phyloP scores from a whole-genome alignment of 495 filamentous ascomycete genomes.

The Penicillium verhagenii region DNA sequence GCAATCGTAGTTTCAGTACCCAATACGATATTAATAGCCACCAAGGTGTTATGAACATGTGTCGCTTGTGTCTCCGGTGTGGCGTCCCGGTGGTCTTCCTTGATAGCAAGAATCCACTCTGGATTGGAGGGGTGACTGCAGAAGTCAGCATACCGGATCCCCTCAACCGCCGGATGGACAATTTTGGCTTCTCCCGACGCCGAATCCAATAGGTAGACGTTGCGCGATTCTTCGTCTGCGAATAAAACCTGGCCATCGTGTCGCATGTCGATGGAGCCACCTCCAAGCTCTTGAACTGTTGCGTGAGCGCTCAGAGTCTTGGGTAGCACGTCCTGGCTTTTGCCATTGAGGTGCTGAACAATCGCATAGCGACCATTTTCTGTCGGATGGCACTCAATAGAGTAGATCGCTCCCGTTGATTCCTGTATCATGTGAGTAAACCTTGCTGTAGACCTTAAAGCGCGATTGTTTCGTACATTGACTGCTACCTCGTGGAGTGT shows the following conservation, averaged over 20 bases:
- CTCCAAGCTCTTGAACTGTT: constrained; percentile 41
- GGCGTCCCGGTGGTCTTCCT: constrained; percentile 46
- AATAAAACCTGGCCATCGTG: constrained; percentile 39
- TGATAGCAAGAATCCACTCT: constrained; percentile 42
- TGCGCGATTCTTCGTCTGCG: constrained; percentile 33
- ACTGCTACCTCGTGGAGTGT: constrained; percentile 30
- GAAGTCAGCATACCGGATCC: constrained; percentile 37
- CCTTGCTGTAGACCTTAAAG: no score
- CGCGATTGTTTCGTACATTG: constrained; percentile 13
- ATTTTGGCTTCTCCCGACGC: constrained; percentile 19
- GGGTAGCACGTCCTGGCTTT: constrained; percentile 39
- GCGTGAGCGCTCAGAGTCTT: constrained; percentile 37
- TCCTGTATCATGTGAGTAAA: constrained; percentile 16
- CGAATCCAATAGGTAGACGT: constrained; percentile 37
- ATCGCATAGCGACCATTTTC: constrained; percentile 41
- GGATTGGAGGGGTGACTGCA: constrained; percentile 31
- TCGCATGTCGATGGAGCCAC: constrained; percentile 29
- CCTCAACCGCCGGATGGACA: constrained; percentile 21
- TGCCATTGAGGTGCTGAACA: constrained; percentile 30
- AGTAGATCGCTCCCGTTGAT: constrained; percentile 35
- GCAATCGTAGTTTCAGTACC: constrained; percentile 19
- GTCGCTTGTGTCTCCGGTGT: constrained; percentile 29
- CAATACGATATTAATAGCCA: constrained; percentile 21
- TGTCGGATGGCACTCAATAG: constrained; percentile 38
- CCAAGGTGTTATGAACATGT: constrained; percentile 25